Evolutionary conservation across 2,329 filamentous ascomycete species (phyloP).

Genomic region (Neonectria magnoliae): DNA sequence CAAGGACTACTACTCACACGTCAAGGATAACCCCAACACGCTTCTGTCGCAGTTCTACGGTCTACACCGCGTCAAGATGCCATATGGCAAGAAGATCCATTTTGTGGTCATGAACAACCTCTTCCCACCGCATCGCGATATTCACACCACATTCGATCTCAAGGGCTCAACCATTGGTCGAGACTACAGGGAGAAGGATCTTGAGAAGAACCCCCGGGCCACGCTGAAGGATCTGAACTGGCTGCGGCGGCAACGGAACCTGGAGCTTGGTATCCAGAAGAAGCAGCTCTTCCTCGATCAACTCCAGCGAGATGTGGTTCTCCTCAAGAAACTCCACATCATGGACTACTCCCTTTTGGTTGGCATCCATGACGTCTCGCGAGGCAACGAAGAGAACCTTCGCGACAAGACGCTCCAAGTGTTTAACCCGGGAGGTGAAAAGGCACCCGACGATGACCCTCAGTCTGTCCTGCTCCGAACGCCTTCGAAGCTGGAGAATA

Average conservation of each 20-base stretch:
- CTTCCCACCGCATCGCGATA: constrained; percentile 96
- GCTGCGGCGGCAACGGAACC: constrained; percentile 83
- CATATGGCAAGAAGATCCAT: constrained; percentile 97
- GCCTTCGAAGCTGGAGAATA: constrained; percentile 91
- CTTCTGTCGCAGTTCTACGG: constrained; percentile 98
- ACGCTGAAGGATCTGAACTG: constrained; percentile 98
- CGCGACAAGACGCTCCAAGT: constrained; percentile 90
- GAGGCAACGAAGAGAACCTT: constrained; percentile 95
- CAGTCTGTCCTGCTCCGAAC: constrained; percentile 81
- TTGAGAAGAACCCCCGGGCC: constrained; percentile 88
- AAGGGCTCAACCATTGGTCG: constrained; percentile 96
- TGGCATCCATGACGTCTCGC: constrained; percentile 89
- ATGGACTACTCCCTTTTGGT: constrained; percentile 99
- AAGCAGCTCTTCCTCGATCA: constrained; percentile 90
- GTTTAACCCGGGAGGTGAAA: constrained; percentile 87
- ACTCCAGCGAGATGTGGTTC: constrained; percentile 84
- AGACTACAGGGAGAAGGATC: constrained; percentile 87
- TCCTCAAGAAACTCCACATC: constrained; percentile 89
- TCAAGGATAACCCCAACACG: constrained; percentile 93
- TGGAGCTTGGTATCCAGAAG: constrained; percentile 91
- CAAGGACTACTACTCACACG: constrained; percentile 93
- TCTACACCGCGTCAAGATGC: constrained; percentile 96
- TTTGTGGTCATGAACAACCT: constrained; percentile 99
- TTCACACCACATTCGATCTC: constrained; percentile 95
- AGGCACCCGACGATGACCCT: constrained; percentile 64